Conservation (phyloP, 805 yeast genomes). For the Hagleromyces aurorensis region DNA sequence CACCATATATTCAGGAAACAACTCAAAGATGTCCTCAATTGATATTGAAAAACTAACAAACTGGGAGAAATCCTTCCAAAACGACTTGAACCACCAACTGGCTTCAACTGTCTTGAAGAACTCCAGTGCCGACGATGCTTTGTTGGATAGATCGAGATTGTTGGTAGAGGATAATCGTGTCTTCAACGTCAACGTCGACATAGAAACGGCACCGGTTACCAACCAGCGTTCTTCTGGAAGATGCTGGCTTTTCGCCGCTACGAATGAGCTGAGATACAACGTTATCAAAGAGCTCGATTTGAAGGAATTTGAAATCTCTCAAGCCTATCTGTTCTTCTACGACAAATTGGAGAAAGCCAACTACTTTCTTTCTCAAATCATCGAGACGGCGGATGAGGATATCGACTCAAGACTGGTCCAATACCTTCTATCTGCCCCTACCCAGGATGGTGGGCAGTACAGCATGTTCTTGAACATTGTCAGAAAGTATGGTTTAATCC, state of each 20-base stretch:
- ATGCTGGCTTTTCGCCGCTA: slow-evolving; percentile 85
- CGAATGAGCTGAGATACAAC: slow-evolving; percentile 60
- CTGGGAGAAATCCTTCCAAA: slow-evolving; percentile 25
- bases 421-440: slow-evolving; percentile 56
- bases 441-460: slow-evolving; percentile 83
- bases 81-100: slow-evolving; percentile 26
- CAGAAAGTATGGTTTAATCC: slow-evolving; percentile 76
- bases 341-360: slow-evolving; percentile 84
- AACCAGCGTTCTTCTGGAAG: slow-evolving; percentile 73
- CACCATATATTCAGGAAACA: background rate
- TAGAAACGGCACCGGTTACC: slow-evolving; percentile 48
- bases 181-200: slow-evolving; percentile 36
- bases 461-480: slow-evolving; percentile 72
- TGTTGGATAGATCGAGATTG: slow-evolving; percentile 23
- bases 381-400: slow-evolving; percentile 58
- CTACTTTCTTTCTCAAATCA: slow-evolving; percentile 66
- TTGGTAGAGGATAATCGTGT: slow-evolving; percentile 18
- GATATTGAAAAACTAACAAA: slow-evolving; percentile 6
- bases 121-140: slow-evolving; percentile 29
- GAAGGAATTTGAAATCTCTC: slow-evolving; percentile 66
- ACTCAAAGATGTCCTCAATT: slow-evolving; percentile 9
- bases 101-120: slow-evolving; percentile 33
- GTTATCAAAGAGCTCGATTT: slow-evolving; percentile 56
- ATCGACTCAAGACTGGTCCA: slow-evolving; percentile 67
- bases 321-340: slow-evolving; percentile 71